Evolutionary conservation across 2,329 filamentous ascomycete genomes (phyloP), one percentile per base, ranked within the genome.

Genomic region (Alternaria arborescens): DNA sequence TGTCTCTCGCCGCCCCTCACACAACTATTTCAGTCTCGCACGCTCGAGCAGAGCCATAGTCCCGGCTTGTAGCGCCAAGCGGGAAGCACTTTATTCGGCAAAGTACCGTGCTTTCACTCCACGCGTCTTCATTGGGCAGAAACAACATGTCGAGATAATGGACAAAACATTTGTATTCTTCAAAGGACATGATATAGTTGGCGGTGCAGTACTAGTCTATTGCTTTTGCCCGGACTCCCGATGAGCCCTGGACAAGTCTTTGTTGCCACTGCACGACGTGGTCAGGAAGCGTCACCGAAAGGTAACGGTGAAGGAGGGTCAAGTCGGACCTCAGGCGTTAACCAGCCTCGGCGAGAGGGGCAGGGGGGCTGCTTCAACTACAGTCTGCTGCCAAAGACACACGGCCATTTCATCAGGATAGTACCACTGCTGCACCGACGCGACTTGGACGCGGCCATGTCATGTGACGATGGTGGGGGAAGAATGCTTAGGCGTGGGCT

Each of bases 111-210:
- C 47, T 50, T 48, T 52, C 52, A 48, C 40, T 42, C 55, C 30
- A 22, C 24, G 40, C 32, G 6, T 50, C 42, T 34, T 61, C 28
- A 62, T 64, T 64, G 62, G 62, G 59, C 52, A 54, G 47, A 36
- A 12, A 34, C 46, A 22, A 22, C 34, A 38, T 38, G 14, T 38
- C 34, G 34, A 36, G 12, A 48, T 20, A 2, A 34, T 20, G 11
- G 14, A 36, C 36, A 30, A 41, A 36, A 52, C 50, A 24, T 40
- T 24, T 22, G 30, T 8, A 38, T 2, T 22, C 20, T 7, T 50
- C 20, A 5, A 24, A 8, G 20, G 14, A 50, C 10, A n/a, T 32
- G 20, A 38, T 34, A 8, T n/a, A 18, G 20, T 38, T 50, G 46
- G 20, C 20, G n/a, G 1, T 4, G 5, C 22, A 4, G 12, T 22